A percentile compares a stretch with the other conserved stretches of the same genome.
phyloP scores from a whole-genome alignment of 2,329 filamentous ascomycete genomes.

The Lasiodiplodia sp. region DNA sequence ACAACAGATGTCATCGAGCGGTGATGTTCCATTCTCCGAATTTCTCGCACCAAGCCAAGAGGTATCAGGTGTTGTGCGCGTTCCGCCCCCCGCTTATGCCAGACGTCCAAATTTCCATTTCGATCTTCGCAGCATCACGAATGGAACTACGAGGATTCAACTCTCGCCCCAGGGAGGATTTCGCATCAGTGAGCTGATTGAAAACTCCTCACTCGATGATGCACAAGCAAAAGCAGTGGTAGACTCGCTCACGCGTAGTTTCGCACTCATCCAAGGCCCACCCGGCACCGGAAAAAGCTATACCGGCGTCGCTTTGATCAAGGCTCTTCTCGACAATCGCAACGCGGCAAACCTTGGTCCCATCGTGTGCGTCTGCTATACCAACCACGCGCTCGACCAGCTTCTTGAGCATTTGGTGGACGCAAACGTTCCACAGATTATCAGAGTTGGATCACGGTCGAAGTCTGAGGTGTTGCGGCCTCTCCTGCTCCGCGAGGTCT shows the following conservation, averaged over 20 bases:
- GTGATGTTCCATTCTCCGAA: slow-evolving; percentile 41
- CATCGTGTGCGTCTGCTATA: slow-evolving; percentile 57
- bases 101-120: slow-evolving; percentile 36
- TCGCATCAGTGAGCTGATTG: slow-evolving; percentile 32
- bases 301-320: slow-evolving; percentile 66
- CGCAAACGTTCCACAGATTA: slow-evolving; percentile 57
- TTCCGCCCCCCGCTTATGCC: slow-evolving; percentile 41
- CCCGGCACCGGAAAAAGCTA: slow-evolving; percentile 75
- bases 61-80: background rate
- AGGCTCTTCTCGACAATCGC: slow-evolving; percentile 58
- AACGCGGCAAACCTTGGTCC: slow-evolving; percentile 50
- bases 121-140: slow-evolving; percentile 32
- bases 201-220: slow-evolving; percentile 55
- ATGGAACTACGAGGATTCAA: slow-evolving; percentile 18
- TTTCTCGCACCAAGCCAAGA: slow-evolving; percentile 38
- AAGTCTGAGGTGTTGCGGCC: slow-evolving; percentile 61
- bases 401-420: slow-evolving; percentile 67
- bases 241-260: slow-evolving; percentile 58
- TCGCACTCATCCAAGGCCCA: slow-evolving; percentile 73
- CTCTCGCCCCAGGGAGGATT: slow-evolving; percentile 9
- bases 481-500: slow-evolving; percentile 56
- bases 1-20: slow-evolving; percentile 36
- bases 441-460: slow-evolving; percentile 68
- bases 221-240: slow-evolving; percentile 61
- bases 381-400: slow-evolving; percentile 64